phyloP scores from a whole-genome alignment of 345 rosid genomes.

The Dipteronia sinensis region DNA sequence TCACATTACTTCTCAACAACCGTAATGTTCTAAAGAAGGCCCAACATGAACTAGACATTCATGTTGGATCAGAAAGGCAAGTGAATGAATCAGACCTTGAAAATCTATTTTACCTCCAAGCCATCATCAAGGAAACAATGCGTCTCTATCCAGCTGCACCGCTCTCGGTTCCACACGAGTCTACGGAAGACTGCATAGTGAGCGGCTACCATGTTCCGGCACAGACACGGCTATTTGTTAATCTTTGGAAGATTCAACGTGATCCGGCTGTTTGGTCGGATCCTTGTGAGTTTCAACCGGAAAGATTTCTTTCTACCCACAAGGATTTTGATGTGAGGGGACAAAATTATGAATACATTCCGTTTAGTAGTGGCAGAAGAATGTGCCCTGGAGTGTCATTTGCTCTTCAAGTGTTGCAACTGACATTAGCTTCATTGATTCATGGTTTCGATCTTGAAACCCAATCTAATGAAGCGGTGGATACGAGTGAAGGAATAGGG shows the following conservation, averaged over 20 bases:
- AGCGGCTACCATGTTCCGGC: slow-evolving; percentile 26
- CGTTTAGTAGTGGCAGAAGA: slow-evolving; percentile 38
- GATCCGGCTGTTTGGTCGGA: slow-evolving; percentile 36
- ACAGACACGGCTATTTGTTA: slow-evolving; percentile 25
- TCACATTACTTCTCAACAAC: slow-evolving; percentile 35
- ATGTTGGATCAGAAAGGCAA: slow-evolving; percentile 22
- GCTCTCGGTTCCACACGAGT: slow-evolving; percentile 24
- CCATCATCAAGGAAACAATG: slow-evolving; percentile 42
- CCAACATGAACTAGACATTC: slow-evolving; percentile 30
- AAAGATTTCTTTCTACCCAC: slow-evolving; percentile 30
- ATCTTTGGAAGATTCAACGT: slow-evolving; percentile 31
- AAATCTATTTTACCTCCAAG: slow-evolving; percentile 34
- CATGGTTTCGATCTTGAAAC: slow-evolving; percentile 32
- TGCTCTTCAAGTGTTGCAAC: slow-evolving; percentile 27
- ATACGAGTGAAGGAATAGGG: slow-evolving; percentile 19
- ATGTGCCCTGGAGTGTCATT: slow-evolving; percentile 37
- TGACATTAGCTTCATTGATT: slow-evolving; percentile 29
- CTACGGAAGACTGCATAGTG: slow-evolving; percentile 25
- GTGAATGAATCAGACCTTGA: slow-evolving; percentile 31
- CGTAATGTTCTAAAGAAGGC: slow-evolving; percentile 16
- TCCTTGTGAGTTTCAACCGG: slow-evolving; percentile 33
- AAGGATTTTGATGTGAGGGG: slow-evolving; percentile 29
- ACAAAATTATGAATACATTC: slow-evolving; percentile 28
- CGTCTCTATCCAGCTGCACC: slow-evolving; percentile 34
- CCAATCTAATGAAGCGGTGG: slow-evolving; percentile 22